Base-by-base conservation (phyloP, 2,329 filamentous ascomycete species). In the Lecanicillium sp. region DNA sequence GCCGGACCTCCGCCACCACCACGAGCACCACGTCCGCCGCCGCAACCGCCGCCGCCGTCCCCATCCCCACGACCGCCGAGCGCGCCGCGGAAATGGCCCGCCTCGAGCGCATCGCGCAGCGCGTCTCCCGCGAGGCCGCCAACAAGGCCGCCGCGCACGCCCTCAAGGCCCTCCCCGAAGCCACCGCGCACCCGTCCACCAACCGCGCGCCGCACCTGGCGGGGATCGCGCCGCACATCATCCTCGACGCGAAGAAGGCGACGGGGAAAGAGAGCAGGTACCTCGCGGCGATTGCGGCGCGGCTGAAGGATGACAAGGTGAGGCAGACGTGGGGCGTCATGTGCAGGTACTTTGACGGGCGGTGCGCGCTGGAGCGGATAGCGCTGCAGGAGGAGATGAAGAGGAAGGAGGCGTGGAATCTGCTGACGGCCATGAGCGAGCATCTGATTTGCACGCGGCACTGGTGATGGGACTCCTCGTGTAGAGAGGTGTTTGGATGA, bases 291-390 rank as follows among this genome's bases (percentile, higher is more conserved):
- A 81, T 84, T 48, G 75, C 69, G 6, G 68, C 67, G 40, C 70
- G 79, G 9, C 70, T 83, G 48, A 67, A 63, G 49, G 74, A 82
- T 53, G 69, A 72, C 14, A 78, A 81, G 50, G 65, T 87, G 12
- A 74, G 79, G 35, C 76, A 80, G 49, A 76, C 79, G 40, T 95
- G 90, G 86, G 78, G 81, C 2, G 71, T 77, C 37, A 81, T 95
- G 57, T 77, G 84, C 58, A 88, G 86, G 64, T 93, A 96, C 65
- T 88, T 97, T 57, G 90, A 97, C 63, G 93, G 93, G 1, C 78
- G 77, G 49, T 83, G 86, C 60, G 84, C 90, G 2, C 73, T 97
- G 51, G 93, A 98, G 68, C 83, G 90, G 57, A 86, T 98, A 55
- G 81, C 86, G 1, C 71, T 93, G n/a, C 78, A 85, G 49, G 89